These are phyloP conservation scores for Eleusine indica DNA, from an alignment of 176 grass and related monocot genomes.

Conservation along the genomic window DNA sequence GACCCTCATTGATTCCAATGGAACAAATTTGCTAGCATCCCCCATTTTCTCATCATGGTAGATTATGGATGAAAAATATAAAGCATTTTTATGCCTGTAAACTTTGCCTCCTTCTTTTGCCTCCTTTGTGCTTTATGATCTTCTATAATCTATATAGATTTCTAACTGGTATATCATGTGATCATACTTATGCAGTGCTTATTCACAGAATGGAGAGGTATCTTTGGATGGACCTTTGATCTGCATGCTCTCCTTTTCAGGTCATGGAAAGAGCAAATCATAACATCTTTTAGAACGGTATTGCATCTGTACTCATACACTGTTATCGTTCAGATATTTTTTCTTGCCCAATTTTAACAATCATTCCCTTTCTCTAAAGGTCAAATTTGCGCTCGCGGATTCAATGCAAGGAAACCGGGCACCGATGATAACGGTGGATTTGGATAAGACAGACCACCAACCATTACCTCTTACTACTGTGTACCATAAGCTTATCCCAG, in stretches of 20 bases:
- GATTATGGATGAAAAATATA: neutral
- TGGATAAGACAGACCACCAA: slow-evolving; percentile 63
- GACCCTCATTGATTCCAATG: neutral
- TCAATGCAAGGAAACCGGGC: slow-evolving; percentile 28
- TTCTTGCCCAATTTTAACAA: slow-evolving; percentile 19
- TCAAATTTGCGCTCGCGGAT: slow-evolving; percentile 78
- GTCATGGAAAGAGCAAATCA: slow-evolving; percentile 79
- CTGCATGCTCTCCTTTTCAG: slow-evolving; percentile 79
- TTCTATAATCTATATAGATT: slow-evolving; percentile 20
- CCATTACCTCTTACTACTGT: slow-evolving; percentile 84
- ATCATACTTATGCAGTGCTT: slow-evolving; percentile 64
- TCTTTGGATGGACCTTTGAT: slow-evolving; percentile 93
- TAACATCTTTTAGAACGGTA: slow-evolving; percentile 67
- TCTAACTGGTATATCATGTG: slow-evolving; percentile 40
- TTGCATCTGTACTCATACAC: slow-evolving; percentile 37
- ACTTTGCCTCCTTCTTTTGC: neutral
- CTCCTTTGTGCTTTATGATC: slow-evolving; percentile 6
- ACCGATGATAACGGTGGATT: slow-evolving; percentile 62
- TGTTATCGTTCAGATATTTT: slow-evolving; percentile 5
- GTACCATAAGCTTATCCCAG: slow-evolving; percentile 80
- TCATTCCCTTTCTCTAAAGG: slow-evolving; percentile 46
- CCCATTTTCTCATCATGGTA: neutral
- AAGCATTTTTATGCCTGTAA: neutral
- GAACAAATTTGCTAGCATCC: neutral
- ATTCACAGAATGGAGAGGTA: slow-evolving; percentile 93